Evolutionary conservation across 805 yeast species (phyloP), one percentile per base, ranked within the genome.

Genomic region (Candida saitoana): DNA sequence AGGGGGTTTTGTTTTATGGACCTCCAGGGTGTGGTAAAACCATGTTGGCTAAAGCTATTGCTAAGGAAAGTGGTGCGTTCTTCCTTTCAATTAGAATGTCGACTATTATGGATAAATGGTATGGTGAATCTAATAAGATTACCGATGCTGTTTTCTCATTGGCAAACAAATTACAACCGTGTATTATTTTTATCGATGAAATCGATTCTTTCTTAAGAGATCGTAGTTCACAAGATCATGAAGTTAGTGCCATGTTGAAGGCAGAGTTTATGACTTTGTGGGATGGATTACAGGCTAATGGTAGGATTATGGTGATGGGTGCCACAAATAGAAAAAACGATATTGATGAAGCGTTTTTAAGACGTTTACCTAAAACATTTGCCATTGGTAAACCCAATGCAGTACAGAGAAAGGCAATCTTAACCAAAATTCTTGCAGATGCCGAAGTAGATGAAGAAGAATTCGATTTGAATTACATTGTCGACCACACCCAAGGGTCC

Each of bases 21-120:
- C 97, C 98, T 3, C 98, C 98, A 0, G 98, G 98, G 0, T 91
- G 97, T 62, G 98, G 98, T 42, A 91, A 91, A 64, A 91, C 98
- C 3, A 87, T 91, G 96, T 70, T 91, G 52, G 98, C 97, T 7
- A 91, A 90, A 62, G 97, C 97, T 0, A 74, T 91, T 30, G 98
- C 98, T 1, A 76, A 80, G 42, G 96, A 90, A 60, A 82, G 95
- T 50, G 88, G 87, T 1, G 98, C 98, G 0, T 88, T 83, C 52
- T 91, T 91, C 64, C 76, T 91, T 38, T 88, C 90, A 53, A 84
- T 91, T 39, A 76, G 96, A 60, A 86, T 91, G 95, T 88, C 96
- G 18, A 81, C 91, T 2, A 80, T 91, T 14, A 86, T 90, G 91
- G 96, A 93, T 65, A 91, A 91, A 63, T 91, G 96, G 96, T 91